These are phyloP conservation scores for Halophytophthora polymorphica DNA, from an alignment of 352 stramenopile genomes.

Conservation along the genomic window DNA sequence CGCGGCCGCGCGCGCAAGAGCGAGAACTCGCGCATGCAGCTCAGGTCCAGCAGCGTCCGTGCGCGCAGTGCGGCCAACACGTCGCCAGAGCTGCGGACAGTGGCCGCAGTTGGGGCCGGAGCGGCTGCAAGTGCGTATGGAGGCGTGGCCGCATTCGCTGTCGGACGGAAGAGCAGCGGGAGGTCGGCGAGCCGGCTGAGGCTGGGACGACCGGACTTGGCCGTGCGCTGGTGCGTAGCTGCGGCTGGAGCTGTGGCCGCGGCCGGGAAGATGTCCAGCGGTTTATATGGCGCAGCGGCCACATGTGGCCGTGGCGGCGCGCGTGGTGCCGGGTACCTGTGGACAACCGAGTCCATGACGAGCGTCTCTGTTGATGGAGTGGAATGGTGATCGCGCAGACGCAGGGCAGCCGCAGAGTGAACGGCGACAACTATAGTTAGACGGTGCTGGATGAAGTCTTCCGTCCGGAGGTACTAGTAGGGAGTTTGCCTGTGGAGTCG, in stretches of 20 bases:
- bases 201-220: background rate
- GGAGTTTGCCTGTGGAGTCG: no score
- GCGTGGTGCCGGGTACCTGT: no score
- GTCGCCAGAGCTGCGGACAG: conserved; percentile 1
- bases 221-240: background rate
- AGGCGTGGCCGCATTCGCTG: conserved; percentile 1
- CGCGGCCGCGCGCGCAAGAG: conserved; percentile 32
- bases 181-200: conserved; percentile 19
- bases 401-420: no score
- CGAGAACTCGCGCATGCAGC: conserved; percentile 55
- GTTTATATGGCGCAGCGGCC: conserved; percentile 12
- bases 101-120: conserved; percentile 1
- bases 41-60: conserved; percentile 45
- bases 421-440: no score
- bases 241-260: background rate
- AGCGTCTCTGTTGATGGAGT: background rate
- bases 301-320: no score
- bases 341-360: background rate
- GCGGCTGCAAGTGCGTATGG: conserved; percentile 11
- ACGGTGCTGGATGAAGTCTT: no score
- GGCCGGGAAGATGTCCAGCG: conserved; percentile 21
- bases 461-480: no score
- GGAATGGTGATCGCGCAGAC: background rate
- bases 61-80: conserved; percentile 36
- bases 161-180: conserved; percentile 10